These are phyloP conservation scores for Chalciporus piperatus DNA, from an alignment of 768 basidiomycete species.

Conservation along the genomic window DNA sequence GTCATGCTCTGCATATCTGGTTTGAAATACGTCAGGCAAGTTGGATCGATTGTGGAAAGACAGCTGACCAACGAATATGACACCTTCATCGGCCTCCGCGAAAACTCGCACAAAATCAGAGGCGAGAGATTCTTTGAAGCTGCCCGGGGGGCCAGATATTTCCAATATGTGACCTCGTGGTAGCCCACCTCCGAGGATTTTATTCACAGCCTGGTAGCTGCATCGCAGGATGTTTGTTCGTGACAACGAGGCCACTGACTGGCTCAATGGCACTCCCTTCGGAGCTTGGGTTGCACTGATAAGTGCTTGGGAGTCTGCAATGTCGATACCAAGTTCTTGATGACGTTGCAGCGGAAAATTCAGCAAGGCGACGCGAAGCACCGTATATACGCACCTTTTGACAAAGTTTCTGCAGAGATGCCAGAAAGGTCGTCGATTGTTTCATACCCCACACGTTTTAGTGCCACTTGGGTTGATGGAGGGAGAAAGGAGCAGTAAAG, in stretches of 20 bases:
- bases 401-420: constrained; percentile 44
- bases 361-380: neutral
- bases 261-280: constrained; percentile 40
- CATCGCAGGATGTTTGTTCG: constrained; percentile 15
- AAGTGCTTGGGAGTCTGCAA: constrained; percentile 45
- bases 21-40: constrained; percentile 7
- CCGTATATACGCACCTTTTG: constrained; percentile 41
- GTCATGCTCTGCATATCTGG: constrained; percentile 52
- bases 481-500: constrained; percentile 47
- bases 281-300: constrained; percentile 40
- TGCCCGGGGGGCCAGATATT: constrained; percentile 74
- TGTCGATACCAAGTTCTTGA: constrained; percentile 50
- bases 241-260: constrained; percentile 51
- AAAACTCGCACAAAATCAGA: constrained; percentile 49
- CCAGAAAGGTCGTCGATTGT: constrained; percentile 50
- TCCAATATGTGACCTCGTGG: constrained; percentile 62
- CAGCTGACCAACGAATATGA: constrained; percentile 61
- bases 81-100: constrained; percentile 45
- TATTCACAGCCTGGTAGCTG: constrained; percentile 50
- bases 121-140: constrained; percentile 57
- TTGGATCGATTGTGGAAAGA: neutral
- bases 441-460: constrained; percentile 56
- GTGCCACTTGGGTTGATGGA: constrained; percentile 41
- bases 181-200: constrained; percentile 62
- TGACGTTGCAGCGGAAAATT: neutral